These are phyloP conservation scores for Croton setiger DNA, from an alignment of 441 rosid genomes.

Conservation along the genomic window DNA sequence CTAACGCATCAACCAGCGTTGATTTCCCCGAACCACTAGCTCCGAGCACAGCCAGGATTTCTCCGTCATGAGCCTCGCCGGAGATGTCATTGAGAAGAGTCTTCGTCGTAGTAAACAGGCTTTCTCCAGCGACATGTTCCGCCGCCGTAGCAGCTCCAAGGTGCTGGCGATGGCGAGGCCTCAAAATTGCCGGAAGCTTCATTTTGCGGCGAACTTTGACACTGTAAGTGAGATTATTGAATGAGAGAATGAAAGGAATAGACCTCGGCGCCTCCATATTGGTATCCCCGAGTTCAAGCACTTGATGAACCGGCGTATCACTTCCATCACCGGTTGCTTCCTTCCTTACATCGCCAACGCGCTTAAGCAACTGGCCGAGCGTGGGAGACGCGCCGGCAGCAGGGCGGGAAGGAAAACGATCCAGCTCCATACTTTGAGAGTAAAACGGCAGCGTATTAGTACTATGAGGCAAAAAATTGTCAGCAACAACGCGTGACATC, in stretches of 20 bases:
- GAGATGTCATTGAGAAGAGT: slow-evolving; percentile 75
- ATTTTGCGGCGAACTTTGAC: slow-evolving; percentile 53
- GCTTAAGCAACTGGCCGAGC: slow-evolving; percentile 69
- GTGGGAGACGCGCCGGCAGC: slow-evolving; percentile 36
- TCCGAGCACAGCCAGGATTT: slow-evolving; percentile 79
- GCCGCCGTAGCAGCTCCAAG: slow-evolving; percentile 26
- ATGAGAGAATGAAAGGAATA: slow-evolving; percentile 68
- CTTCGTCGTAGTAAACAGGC: slow-evolving; percentile 49
- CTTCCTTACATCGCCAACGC: slow-evolving; percentile 62
- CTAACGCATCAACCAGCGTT: slow-evolving; percentile 75
- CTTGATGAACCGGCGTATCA: slow-evolving; percentile 72
- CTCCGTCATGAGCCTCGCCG: slow-evolving; percentile 82
- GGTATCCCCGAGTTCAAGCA: slow-evolving; percentile 35
- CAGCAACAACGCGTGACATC: slow-evolving; percentile 64
- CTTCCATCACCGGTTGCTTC: slow-evolving; percentile 57
- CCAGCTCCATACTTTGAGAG: slow-evolving; percentile 36
- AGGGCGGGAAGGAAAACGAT: slow-evolving; percentile 12
- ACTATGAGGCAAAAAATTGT: slow-evolving; percentile 22
- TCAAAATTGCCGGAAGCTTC: slow-evolving; percentile 25
- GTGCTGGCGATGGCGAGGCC: not conserved
- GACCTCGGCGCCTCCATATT: slow-evolving; percentile 38
- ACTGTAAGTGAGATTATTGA: slow-evolving; percentile 67
- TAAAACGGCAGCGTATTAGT: slow-evolving; percentile 30
- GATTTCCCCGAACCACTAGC: slow-evolving; percentile 95
- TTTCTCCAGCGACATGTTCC: slow-evolving; percentile 39